Evolutionary conservation across 1,284 basidiomycete species (phyloP).

Genomic region (Jaminaea rosea): DNA sequence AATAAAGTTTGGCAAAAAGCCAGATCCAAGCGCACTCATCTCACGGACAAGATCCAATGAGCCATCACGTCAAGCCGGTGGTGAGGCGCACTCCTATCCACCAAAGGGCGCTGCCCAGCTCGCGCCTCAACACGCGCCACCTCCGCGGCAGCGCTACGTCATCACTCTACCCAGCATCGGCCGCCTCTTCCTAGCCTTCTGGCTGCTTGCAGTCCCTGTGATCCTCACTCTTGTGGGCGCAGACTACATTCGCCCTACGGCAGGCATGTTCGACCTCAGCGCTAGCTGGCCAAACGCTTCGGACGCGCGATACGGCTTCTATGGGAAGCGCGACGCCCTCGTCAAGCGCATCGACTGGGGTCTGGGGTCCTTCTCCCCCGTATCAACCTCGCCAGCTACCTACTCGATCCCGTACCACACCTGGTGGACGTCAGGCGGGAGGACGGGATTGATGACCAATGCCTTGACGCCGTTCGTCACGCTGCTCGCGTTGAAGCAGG

Average conservation of each 20-base stretch:
- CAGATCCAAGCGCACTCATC: too few relatives aligned
- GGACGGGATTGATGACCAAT: constrained; percentile 69
- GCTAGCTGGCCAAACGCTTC: constrained; percentile 20
- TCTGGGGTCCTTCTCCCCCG: constrained; percentile 23
- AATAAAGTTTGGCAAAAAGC: constrained; percentile 5
- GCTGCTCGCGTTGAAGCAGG: constrained; percentile 68
- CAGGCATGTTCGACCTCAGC: constrained; percentile 39
- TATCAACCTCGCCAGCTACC: constrained; percentile 47
- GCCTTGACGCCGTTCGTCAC: constrained; percentile 68
- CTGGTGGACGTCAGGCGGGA: constrained; percentile 67
- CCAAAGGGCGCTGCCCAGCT: too few relatives aligned
- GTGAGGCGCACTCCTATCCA: too few relatives aligned
- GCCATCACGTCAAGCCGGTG: too few relatives aligned
- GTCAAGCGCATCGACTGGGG: constrained; percentile 33
- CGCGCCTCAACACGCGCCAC: background rate
- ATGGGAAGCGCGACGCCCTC: constrained; percentile 12
- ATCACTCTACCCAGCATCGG: constrained; percentile 32
- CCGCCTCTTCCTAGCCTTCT: constrained; percentile 25
- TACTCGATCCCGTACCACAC: constrained; percentile 62
- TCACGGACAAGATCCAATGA: too few relatives aligned
- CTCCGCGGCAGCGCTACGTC: constrained; percentile 15
- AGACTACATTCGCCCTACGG: constrained; percentile 62
- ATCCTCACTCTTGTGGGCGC: constrained; percentile 55
- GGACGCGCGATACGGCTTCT: constrained; percentile 9
- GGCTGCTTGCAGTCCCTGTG: constrained; percentile 30